These are phyloP conservation scores for Colletotrichum sp. DNA, from an alignment of 2,329 filamentous ascomycete species.

Conservation along the genomic window DNA sequence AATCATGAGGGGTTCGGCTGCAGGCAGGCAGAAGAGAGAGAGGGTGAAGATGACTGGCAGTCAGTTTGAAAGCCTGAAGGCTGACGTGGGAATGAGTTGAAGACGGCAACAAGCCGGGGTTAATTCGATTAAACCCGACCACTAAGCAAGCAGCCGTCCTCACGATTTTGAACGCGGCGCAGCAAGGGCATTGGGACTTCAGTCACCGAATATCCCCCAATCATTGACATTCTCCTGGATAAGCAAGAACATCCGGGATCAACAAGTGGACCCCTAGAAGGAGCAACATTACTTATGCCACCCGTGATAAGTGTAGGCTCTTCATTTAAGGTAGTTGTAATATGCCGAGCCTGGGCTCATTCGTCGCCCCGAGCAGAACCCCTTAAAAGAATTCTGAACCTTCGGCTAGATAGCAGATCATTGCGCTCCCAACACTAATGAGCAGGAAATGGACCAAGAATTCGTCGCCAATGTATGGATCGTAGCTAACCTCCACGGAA, in stretches of 20 bases:
- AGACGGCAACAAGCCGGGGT: neutral
- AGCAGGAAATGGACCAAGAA: neutral
- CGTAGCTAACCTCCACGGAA: neutral
- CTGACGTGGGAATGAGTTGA: neutral
- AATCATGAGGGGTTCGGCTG: neutral
- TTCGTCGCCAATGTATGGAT: neutral
- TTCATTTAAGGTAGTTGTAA: neutral
- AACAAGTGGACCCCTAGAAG: neutral
- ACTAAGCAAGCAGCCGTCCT: neutral
- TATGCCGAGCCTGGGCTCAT: neutral
- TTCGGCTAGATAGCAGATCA: neutral
- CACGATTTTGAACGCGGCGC: neutral
- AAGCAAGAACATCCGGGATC: neutral
- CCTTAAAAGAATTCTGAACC: fast-evolving
- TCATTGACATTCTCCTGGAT: neutral
- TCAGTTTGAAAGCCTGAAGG: neutral
- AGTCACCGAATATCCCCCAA: neutral
- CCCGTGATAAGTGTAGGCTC: neutral
- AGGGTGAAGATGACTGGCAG: neutral
- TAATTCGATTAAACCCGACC: neutral
- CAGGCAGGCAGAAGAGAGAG: neutral
- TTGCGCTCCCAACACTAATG: neutral
- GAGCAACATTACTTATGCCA: neutral
- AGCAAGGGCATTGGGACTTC: neutral
- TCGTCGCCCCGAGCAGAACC: fast-evolving